These are phyloP conservation scores for Linnemannia exigua DNA, from an alignment of 192 early-diverging fungal genomes.

Conservation along the genomic window DNA sequence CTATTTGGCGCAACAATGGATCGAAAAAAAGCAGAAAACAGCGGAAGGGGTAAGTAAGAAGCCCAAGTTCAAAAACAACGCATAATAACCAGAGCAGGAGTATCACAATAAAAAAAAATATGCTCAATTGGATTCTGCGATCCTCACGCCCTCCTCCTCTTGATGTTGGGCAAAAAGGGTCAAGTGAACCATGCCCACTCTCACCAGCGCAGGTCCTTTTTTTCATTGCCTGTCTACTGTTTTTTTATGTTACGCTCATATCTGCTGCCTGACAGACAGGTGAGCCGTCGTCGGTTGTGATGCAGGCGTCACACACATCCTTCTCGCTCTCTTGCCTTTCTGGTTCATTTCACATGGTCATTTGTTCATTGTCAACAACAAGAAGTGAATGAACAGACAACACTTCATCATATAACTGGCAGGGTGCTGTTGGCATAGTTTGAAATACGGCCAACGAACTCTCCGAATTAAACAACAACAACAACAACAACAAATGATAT, in stretches of 20 bases:
- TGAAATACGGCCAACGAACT: slow-evolving; percentile 7
- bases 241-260: background rate
- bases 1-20: slow-evolving; percentile 14
- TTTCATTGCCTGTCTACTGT: background rate
- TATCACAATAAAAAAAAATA: too few relatives aligned
- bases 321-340: too few relatives aligned
- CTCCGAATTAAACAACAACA: background rate
- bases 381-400: too few relatives aligned
- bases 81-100: too few relatives aligned
- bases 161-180: too few relatives aligned
- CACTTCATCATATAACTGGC: background rate
- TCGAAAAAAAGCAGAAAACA: background rate
- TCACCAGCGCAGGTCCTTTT: too few relatives aligned
- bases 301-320: background rate
- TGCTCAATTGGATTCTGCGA: too few relatives aligned
- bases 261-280: background rate
- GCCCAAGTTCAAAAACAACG: background rate
- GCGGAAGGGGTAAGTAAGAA: background rate
- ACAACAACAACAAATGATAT: background rate
- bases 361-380: too few relatives aligned
- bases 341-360: background rate
- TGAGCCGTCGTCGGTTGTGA: too few relatives aligned
- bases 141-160: too few relatives aligned
- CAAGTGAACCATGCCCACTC: too few relatives aligned
- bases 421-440: background rate